Base-by-base conservation (phyloP, 345 rosid genomes). In the Rhodomyrtus tomentosa region DNA sequence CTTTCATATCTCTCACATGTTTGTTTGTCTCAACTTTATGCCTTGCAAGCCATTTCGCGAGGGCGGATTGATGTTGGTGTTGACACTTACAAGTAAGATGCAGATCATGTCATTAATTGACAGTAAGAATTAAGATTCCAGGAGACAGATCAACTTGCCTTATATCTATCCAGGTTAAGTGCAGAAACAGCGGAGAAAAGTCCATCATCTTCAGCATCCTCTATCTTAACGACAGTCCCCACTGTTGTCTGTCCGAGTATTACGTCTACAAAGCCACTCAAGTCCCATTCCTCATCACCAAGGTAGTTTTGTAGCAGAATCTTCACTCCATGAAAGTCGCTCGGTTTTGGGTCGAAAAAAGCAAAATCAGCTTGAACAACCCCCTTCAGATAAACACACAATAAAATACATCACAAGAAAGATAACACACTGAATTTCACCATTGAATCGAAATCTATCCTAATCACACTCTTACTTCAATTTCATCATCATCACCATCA, bases 151-250 rank as follows among this genome's bases (percentile, higher is more conserved):
- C 68, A 40, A 72, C 91, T 83, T 91, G 85, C 99, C 96, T 93
- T 95, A 38, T 93, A 94, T 93, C 98, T 93, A 5, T 87, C 95
- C 88, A 95, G 72, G 89, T 95, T 95, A 62, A 95, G 96, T 81
- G 91, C 96, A 82, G 93, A 85, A 84, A 93, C 89, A 52, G 90
- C 85, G 27, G 98, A 91, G 83, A 93, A 95, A 48, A 95, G 85
- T 7, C 93, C 88, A 82, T 91, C 86, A 4, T 95, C 98, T 73
- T 93, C 98, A 85, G 91, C 93, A 80, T 89, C 99, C 83, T 93
- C 96, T 53, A 94, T 88, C 91, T 97, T 97, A 58, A 95, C 95
- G 38, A 95, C 98, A 9, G 99, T 94, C 79, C 99, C 99, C n/a
- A 97, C 98, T 0, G 98, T 92, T 6, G 95, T 89, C 86, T 97